Conservation (phyloP, 768 basidiomycete species). For the Auricularia sp. region DNA sequence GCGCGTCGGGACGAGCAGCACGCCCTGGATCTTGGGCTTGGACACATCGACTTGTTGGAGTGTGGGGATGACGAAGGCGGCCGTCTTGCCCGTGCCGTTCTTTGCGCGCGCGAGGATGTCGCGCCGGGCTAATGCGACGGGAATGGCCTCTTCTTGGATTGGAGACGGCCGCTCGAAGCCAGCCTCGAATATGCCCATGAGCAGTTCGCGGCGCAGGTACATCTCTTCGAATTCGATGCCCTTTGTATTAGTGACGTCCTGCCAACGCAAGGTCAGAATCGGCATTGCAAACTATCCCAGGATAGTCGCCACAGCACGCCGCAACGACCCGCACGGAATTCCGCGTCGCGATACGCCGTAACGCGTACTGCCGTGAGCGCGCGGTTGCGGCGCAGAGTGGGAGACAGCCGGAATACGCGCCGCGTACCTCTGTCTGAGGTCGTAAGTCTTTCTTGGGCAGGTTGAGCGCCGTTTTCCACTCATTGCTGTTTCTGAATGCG, state of each 20-base stretch:
- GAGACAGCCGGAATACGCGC: neutral
- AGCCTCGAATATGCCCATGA: conserved; percentile 99
- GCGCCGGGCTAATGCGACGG: conserved; percentile 84
- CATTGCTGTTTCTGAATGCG: conserved; percentile 4
- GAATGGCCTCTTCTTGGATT: conserved; percentile 98
- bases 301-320: neutral
- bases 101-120: conserved; percentile 94
- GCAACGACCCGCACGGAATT: neutral
- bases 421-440: conserved; percentile 75
- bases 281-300: neutral
- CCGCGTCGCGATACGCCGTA: neutral
- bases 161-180: conserved; percentile 95
- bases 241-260: conserved; percentile 88
- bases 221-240: conserved; percentile 95
- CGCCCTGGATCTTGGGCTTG: conserved; percentile 85
- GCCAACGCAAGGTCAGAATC: neutral
- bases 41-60: conserved; percentile 83
- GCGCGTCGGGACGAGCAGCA: conserved; percentile 95
- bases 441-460: conserved; percentile 85
- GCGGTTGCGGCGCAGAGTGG: neutral
- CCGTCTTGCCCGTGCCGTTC: conserved; percentile 97
- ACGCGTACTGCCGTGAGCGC: neutral
- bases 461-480: conserved; percentile 71
- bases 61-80: conserved; percentile 96
- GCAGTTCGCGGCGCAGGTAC: conserved; percentile 82